Evolutionary conservation across 148 eudicot species (phyloP).

Genomic region (Linanthus parryae): DNA sequence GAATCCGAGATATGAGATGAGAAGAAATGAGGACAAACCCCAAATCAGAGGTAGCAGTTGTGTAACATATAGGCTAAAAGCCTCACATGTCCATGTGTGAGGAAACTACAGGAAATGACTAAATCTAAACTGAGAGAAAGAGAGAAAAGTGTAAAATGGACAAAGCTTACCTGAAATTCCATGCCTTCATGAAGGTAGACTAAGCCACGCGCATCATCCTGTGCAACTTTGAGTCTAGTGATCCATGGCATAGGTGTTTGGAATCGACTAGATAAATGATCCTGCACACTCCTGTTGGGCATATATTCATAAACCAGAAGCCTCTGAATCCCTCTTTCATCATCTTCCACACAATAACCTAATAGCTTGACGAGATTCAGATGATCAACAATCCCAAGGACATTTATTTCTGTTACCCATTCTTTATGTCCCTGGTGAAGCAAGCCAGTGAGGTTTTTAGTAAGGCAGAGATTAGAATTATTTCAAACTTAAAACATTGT

Average conservation of each 20-base stretch:
- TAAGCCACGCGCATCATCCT: conserved; percentile 91
- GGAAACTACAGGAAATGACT: too few relatives aligned
- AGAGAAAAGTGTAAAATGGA: too few relatives aligned
- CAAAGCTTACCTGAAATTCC: conserved; percentile 99
- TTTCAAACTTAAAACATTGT: too few relatives aligned
- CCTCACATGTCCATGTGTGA: too few relatives aligned
- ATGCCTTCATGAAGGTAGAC: conserved; percentile 87
- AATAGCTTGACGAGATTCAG: conserved; percentile 79
- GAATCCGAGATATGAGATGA: too few relatives aligned
- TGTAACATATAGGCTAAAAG: too few relatives aligned
- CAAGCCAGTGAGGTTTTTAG: too few relatives aligned
- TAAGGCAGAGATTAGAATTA: too few relatives aligned
- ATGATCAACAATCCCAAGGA: conserved; percentile 92
- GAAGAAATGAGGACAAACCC: too few relatives aligned
- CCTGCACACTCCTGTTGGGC: conserved; percentile 89
- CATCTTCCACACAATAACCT: conserved; percentile 96
- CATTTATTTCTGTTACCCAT: conserved; percentile 92
- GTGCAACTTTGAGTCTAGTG: conserved; percentile 76
- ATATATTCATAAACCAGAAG: conserved; percentile 85
- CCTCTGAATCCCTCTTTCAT: conserved; percentile 93
- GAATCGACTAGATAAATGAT: conserved; percentile 60
- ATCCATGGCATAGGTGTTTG: conserved; percentile 66
- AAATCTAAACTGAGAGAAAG: too few relatives aligned
- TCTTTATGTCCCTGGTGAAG: conserved; percentile 99
- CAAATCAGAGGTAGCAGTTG: too few relatives aligned